These are phyloP conservation scores for Plasmodium reichenowi DNA, from an alignment of 169 alveolate species.

Conservation along the genomic window DNA sequence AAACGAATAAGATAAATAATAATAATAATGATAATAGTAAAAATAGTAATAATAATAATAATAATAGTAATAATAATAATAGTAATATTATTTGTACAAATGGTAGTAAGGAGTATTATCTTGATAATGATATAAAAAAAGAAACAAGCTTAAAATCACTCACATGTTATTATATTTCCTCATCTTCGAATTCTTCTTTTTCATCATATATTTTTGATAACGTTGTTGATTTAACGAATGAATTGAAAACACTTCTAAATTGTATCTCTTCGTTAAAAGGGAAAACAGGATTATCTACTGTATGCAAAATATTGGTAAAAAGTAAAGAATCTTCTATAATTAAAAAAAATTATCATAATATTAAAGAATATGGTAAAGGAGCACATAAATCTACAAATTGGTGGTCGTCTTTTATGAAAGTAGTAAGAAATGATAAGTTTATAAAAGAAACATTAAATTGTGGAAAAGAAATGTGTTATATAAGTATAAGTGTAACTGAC, in stretches of 20 bases:
- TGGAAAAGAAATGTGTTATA: constrained; percentile 40
- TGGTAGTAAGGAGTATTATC: not conserved
- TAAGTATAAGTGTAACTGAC: constrained; percentile 49
- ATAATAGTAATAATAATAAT: not conserved
- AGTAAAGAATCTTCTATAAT: constrained; percentile 57
- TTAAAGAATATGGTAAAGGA: constrained; percentile 71
- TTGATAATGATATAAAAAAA: not conserved
- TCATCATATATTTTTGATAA: not conserved
- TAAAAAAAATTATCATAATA: constrained; percentile 55
- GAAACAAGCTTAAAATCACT: not conserved
- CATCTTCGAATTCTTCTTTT: not conserved
- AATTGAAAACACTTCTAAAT: constrained; percentile 23
- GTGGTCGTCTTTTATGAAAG: constrained; percentile 75
- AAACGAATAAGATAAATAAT: not conserved
- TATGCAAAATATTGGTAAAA: constrained; percentile 55
- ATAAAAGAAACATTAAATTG: constrained; percentile 39
- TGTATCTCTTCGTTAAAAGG: constrained; percentile 65
- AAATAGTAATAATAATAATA: not conserved
- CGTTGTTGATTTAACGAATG: constrained; percentile 19
- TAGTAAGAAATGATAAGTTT: constrained; percentile 55
- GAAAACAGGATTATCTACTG: constrained; percentile 56
- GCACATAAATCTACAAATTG: constrained; percentile 24
- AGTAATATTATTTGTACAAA: not conserved
- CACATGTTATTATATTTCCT: not conserved
- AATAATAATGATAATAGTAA: not conserved